Evolutionary conservation across 805 yeast genomes (phyloP), one percentile per base, ranked within the genome.

Genomic region (Ogataea siamensis): DNA sequence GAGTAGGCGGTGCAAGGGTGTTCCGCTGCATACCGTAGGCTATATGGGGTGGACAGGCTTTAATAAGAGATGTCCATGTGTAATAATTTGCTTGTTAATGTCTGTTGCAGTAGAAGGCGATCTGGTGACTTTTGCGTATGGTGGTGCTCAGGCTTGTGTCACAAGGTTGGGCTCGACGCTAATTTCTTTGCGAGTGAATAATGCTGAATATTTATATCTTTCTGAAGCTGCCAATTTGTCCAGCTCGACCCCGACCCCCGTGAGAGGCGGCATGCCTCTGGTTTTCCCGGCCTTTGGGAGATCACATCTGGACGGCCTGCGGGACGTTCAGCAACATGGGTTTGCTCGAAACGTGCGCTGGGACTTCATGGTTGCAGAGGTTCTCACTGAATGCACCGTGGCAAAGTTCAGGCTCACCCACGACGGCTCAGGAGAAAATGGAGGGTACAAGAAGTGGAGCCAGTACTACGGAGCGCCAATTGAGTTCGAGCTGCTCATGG

Each of bases 231-330:
- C 49, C 5, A 40, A 47, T 30, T 11, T 40, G 6, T 41, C 50
- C 3, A 17, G 36, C 10, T 19, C 29, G 8, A 28, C 31, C 21
- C 18, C 26, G 12, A 18, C 23, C 19, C 54, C 54, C 8, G 49
- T 50, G 12, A 45, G 54, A 22, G 54, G 54, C 7, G 54, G 54
- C 1, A 20, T 43, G 16, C 54, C 54, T 17, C 32, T 50, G 12
- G 39, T 50, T 5, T 50, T 50, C 24, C 54, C 54, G 2, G 47
- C 46, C 3, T 50, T 50, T 39, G 54, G 54, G 4, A 46, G 46
- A 27, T 50, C 54, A 5, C 38, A 39, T 12, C 30, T 50, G 24
- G 43, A 41, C n/a, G 45, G 50, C 20, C 32, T 50, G 36, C 32
- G 39, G 19, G 19, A 24, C 2, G 36, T 50, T 2, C 50, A 45